phyloP scores from a whole-genome alignment of 1,139 yeast species.

The Keqinozyma sinolaborantium region DNA sequence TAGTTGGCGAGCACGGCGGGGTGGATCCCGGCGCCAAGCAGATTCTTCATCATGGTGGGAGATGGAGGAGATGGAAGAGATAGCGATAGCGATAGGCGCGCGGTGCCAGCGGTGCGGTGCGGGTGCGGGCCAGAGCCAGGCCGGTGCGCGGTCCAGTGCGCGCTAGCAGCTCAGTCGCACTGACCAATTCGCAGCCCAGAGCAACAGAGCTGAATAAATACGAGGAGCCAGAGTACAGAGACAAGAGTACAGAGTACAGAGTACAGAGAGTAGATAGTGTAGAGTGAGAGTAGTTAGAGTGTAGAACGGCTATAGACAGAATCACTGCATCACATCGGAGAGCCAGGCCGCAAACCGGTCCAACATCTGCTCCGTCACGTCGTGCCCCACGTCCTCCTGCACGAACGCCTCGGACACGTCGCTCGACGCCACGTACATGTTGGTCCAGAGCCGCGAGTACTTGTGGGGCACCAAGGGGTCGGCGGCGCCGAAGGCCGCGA shows the following conservation, averaged over 20 bases:
- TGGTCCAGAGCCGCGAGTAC: constrained; percentile 33
- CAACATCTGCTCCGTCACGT: constrained; percentile 33
- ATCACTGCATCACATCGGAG: constrained; percentile 9
- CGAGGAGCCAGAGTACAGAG: too few species aligned
- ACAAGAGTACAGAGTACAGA: too few species aligned
- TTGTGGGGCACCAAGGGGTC: constrained; percentile 37
- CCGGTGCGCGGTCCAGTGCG: too few species aligned
- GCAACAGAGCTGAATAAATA: too few species aligned
- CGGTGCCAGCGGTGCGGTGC: background rate
- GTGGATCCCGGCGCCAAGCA: constrained; percentile 12
- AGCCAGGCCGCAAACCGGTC: constrained; percentile 33
- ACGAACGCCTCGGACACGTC: constrained; percentile 19
- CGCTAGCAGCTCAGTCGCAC: too few species aligned
- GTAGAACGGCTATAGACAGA: too few species aligned
- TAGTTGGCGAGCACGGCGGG: constrained; percentile 11
- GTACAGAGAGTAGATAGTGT: too few species aligned
- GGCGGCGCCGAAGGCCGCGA: constrained; percentile 34
- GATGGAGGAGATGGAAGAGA: constrained; percentile 1
- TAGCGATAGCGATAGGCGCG: background rate
- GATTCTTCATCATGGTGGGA: constrained; percentile 13
- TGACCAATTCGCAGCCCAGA: too few species aligned
- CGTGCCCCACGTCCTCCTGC: constrained; percentile 35
- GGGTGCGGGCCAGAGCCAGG: too few species aligned
- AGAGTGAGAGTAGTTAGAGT: too few species aligned
- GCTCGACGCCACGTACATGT: constrained; percentile 26